Base-by-base conservation (phyloP, 2,329 filamentous ascomycete species). In the Nemania sp. region DNA sequence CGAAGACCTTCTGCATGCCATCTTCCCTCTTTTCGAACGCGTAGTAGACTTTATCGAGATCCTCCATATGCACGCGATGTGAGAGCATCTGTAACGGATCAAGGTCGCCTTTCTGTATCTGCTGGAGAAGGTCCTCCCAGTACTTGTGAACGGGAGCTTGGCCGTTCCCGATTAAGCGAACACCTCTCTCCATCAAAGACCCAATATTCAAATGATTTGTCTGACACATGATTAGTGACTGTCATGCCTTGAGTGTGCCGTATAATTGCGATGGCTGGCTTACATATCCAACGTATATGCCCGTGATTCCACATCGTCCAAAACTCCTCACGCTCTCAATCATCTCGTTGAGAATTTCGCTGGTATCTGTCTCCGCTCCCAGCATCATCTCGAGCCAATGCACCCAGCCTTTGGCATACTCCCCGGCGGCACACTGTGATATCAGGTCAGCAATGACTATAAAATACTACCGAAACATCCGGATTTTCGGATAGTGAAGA, bases 121-220 rank as follows among this genome's bases (percentile, higher is more conserved):
- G 74, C 57, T 81, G 73, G 40, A 94, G 77, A n/a, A 95, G 76
- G 3, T 89, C 81, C 20, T 90, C 78, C 91, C 90, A 95, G 74
- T 95, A 94, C 65, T 86, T 82, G 64, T 93, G 89, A 0, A 95
- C 89, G 0, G 90, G 90, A 0, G 81, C 81, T 63, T 86, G 82
- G 1, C 82, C 82, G 63, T 84, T 84, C 15, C 83, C 82, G 37
- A 84, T 91, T 39, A 96, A 80, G 1, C 89, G 86, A 61, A 95
- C 84, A n/a, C 90, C 90, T 26, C 89, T 85, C 73, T 95, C 84
- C 90, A 95, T 95, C 12, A 95, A 68, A 0, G 89, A 86, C 8
- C 91, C 90, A 62, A 93, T 86, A 72, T 90, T 90, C 77, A 93
- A 90, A 70, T 90, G 87, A 72, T 91, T 91, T 19, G 86, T 90